Evolutionary conservation across 2,329 filamentous ascomycete species (phyloP).

Genomic region (Cordyceps cateniannulata): DNA sequence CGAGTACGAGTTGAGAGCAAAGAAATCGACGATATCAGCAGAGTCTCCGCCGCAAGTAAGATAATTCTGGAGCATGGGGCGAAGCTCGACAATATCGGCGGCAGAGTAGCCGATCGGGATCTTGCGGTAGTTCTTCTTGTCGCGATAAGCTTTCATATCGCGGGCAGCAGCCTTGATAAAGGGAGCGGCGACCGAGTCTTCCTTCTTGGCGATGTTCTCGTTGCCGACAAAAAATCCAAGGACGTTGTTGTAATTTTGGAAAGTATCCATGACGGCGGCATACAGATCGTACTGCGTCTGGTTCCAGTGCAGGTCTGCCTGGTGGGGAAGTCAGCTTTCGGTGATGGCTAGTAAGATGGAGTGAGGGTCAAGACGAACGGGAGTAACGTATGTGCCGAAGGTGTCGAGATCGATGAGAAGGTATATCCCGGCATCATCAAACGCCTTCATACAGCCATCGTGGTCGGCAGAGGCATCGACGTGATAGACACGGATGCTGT

Average conservation of each 20-base stretch:
- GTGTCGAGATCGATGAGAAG: constrained; percentile 78
- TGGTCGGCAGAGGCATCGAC: constrained; percentile 69
- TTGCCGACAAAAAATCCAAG: constrained; percentile 85
- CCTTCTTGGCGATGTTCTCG: constrained; percentile 65
- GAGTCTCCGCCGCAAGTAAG: constrained; percentile 68
- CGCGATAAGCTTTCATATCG: constrained; percentile 77
- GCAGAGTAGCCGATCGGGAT: constrained; percentile 86
- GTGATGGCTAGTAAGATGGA: background rate
- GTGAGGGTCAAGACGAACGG: constrained; percentile 29
- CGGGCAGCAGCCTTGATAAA: constrained; percentile 77
- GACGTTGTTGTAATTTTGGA: constrained; percentile 71
- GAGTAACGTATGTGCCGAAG: constrained; percentile 61
- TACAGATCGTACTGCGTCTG: constrained; percentile 63
- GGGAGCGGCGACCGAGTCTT: constrained; percentile 60
- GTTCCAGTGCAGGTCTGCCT: constrained; percentile 65
- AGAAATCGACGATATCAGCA: constrained; percentile 72
- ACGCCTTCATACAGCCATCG: constrained; percentile 71
- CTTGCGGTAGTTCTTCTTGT: constrained; percentile 67
- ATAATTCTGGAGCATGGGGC: constrained; percentile 61
- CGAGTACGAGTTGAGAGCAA: constrained; percentile 78
- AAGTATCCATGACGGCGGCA: constrained; percentile 67
- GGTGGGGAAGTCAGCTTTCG: constrained; percentile 14
- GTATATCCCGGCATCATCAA: constrained; percentile 77
- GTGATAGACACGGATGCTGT: constrained; percentile 83
- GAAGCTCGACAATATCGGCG: constrained; percentile 68